Percentiles rank a stretch among this genome's conserved stretches.
Evolutionary conservation across 164 flowering plant genomes (phyloP).

Genomic region (Aristolochia fimbriata): DNA sequence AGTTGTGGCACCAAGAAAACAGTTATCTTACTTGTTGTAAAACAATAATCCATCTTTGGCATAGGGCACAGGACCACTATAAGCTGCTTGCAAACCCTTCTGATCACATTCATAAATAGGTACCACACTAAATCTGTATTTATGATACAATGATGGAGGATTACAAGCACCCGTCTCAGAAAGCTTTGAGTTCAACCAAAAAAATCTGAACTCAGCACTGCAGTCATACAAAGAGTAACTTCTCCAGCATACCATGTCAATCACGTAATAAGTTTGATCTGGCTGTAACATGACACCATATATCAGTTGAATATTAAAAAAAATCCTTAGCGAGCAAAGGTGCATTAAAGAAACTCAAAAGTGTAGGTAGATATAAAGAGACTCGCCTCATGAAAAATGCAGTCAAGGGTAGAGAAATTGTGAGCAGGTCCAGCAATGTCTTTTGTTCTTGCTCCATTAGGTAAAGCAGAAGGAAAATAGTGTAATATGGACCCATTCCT

Average conservation of each 20-base stretch:
- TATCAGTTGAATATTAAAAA: neutral
- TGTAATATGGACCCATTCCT: conserved; percentile 80
- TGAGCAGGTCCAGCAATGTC: conserved; percentile 46
- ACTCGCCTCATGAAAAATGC: conserved; percentile 89
- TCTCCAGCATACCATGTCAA: conserved; percentile 93
- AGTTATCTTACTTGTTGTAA: conserved; percentile 70
- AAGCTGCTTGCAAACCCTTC: conserved; percentile 57
- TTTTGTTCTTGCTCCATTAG: conserved; percentile 64
- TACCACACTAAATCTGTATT: conserved; percentile 61
- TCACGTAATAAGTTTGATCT: conserved; percentile 90
- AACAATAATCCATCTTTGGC: conserved; percentile 80
- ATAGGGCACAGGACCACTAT: conserved; percentile 56
- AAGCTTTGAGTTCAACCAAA: conserved; percentile 94
- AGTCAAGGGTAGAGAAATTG: conserved; percentile 72
- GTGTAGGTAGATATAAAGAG: neutral
- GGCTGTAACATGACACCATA: conserved; percentile 32
- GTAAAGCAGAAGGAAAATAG: conserved; percentile 83
- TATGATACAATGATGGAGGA: conserved; percentile 67
- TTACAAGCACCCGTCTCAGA: conserved; percentile 74
- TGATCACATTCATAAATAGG: conserved; percentile 72
- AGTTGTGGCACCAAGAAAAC: neutral
- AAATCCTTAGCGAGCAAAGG: neutral
- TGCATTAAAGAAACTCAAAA: neutral
- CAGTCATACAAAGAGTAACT: conserved; percentile 85
- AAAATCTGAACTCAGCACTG: conserved; percentile 87